Percentiles rank a stretch among this genome's conserved stretches.
Conservation (phyloP, 768 basidiomycete genomes). For the Strobilomyces confusus region DNA sequence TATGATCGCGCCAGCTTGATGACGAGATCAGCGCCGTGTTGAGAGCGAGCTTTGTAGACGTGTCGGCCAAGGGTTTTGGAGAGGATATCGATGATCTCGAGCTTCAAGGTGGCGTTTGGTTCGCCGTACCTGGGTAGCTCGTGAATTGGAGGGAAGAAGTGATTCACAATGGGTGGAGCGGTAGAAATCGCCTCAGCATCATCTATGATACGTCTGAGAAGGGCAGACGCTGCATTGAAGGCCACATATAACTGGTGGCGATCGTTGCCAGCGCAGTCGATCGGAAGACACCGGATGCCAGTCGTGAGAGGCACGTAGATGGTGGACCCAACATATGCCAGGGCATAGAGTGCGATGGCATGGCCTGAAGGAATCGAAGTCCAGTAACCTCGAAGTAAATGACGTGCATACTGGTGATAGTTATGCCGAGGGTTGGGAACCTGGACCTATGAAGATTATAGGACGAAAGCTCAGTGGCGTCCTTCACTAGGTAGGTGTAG, state of each 20-base stretch:
- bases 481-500: not conserved
- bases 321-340: not conserved
- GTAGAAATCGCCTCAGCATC: not conserved
- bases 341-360: not conserved
- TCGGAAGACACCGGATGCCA: not conserved
- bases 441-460: not conserved
- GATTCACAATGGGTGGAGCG: not conserved
- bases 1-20: not conserved
- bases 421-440: not conserved
- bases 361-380: not conserved
- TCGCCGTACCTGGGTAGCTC: not conserved
- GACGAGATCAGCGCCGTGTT: not conserved
- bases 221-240: not conserved
- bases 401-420: not conserved
- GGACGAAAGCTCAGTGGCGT: no score
- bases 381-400: not conserved
- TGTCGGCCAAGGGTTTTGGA: not conserved
- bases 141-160: not conserved
- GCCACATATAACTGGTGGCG: not conserved
- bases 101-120: not conserved
- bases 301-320: not conserved
- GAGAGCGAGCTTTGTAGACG: not conserved
- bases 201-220: not conserved
- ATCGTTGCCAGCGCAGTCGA: not conserved
- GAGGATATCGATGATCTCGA: not conserved